Conservation (phyloP, 2,329 filamentous ascomycete genomes). For the Microdochium bolleyi region DNA sequence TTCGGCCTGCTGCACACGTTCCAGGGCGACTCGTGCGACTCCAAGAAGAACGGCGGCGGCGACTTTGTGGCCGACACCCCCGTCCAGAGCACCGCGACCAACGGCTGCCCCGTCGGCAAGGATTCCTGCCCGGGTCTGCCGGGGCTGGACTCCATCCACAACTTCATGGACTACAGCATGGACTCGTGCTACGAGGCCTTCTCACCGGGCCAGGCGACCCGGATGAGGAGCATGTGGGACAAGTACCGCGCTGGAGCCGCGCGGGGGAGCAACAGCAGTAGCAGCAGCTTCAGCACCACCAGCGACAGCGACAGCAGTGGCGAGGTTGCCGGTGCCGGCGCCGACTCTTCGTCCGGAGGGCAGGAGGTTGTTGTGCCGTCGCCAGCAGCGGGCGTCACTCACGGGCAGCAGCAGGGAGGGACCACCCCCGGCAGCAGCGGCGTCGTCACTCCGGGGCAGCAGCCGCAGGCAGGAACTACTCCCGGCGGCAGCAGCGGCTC, state of each 20-base stretch:
- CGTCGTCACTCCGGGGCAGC: too few relatives aligned
- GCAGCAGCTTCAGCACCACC: background rate
- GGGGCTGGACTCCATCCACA: conserved; percentile 24
- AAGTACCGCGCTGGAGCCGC: background rate
- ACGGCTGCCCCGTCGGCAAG: conserved; percentile 26
- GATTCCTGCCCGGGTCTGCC: conserved; percentile 20
- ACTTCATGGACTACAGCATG: conserved; percentile 29
- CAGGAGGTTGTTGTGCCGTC: too few relatives aligned
- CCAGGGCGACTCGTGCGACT: conserved; percentile 26
- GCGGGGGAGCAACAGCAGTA: background rate
- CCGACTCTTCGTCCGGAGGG: background rate
- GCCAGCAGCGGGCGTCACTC: too few relatives aligned
- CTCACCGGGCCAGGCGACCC: conserved; percentile 23
- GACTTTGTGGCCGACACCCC: conserved; percentile 32
- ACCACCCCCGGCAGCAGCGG: too few relatives aligned
- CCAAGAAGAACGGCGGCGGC: conserved; percentile 14
- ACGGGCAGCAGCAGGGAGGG: too few relatives aligned
- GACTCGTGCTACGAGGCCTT: conserved; percentile 31
- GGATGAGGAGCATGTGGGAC: conserved; percentile 4
- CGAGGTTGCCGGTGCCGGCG: background rate
- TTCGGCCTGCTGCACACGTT: conserved; percentile 31
- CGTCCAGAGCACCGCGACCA: conserved; percentile 22
- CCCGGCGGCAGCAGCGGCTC: too few relatives aligned
- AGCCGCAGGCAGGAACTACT: too few relatives aligned
- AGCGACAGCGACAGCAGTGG: background rate